Conservation (phyloP, 1,284 basidiomycete genomes). For the Porogramme epimiltina region DNA sequence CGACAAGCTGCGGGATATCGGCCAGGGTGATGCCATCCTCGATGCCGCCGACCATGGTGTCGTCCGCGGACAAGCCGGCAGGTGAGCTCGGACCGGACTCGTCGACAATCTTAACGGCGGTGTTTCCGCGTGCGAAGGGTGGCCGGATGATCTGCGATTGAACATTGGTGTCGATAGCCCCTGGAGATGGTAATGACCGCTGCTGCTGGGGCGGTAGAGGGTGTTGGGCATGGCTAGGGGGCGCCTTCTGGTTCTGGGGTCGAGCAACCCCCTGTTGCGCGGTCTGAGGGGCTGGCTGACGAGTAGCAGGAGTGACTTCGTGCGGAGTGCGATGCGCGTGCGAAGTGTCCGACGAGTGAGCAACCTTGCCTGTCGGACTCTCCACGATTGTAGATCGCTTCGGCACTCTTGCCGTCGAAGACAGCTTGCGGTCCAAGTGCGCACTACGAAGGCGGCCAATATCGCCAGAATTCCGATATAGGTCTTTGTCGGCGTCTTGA, state of each 20-base stretch:
- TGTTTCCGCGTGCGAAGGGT: slow-evolving; percentile 79
- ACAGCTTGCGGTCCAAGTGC: slow-evolving; percentile 93
- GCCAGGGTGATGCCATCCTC: slow-evolving; percentile 92
- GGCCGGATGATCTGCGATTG: slow-evolving; percentile 68
- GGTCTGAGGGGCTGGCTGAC: slow-evolving; percentile 20
- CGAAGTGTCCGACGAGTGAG: slow-evolving; percentile 57
- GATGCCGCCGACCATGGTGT: slow-evolving; percentile 31
- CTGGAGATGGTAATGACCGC: slow-evolving; percentile 35
- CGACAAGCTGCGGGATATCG: slow-evolving; percentile 94
- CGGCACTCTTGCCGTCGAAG: slow-evolving; percentile 88
- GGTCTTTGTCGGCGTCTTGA: slow-evolving; percentile 51
- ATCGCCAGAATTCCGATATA: slow-evolving; percentile 85
- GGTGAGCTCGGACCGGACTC: slow-evolving; percentile 77
- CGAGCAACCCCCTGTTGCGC: slow-evolving; percentile 22
- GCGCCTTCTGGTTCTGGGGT: slow-evolving; percentile 37
- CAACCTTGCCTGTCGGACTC: slow-evolving; percentile 89
- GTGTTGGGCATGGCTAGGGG: slow-evolving; percentile 27
- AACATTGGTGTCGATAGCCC: slow-evolving; percentile 36
- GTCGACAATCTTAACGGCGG: slow-evolving; percentile 88
- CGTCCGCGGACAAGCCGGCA: slow-evolving; percentile 42
- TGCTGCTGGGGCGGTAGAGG: slow-evolving; percentile 28
- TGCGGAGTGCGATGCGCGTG: slow-evolving; percentile 28
- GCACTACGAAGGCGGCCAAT: slow-evolving; percentile 94
- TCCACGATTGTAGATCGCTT: slow-evolving; percentile 96
- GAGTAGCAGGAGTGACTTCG: slow-evolving; percentile 22